Base-by-base conservation (phyloP, 176 grass and related monocot genomes). In the Rhynchospora pubera region DNA sequence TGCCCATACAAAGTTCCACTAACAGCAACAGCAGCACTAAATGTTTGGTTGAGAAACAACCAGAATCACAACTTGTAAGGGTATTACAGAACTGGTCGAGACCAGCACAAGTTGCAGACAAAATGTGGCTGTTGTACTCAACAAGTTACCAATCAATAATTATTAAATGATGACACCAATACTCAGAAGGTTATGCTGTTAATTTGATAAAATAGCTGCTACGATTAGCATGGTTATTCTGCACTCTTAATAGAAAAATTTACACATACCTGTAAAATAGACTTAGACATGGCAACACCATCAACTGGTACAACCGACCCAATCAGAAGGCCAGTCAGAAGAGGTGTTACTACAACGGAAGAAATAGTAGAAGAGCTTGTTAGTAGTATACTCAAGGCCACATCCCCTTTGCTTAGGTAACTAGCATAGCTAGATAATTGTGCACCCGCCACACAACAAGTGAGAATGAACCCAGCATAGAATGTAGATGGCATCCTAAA, bases 351-450 rank as follows among this genome's bases (percentile, higher is more conserved):
- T 57, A 92, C 30, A 24, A 97, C 94, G 0, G 94, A 97, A 70
- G 94, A 94, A 83, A 97, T 87, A 42, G 94, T 94, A 48, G 94
- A 94, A 84, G 86, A 92, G 83, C 89, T 97, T 62, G 94, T 97
- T 62, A 97, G 62, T 72, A 97, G 82, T 88, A 97, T 97, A 79
- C 94, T 97, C 70, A 97, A 89, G 1, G 91, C 94, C 57, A 97
- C 89, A 84, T 97, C 94, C 73, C 91, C 89, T 91, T 97, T 92
- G 82, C 89, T 91, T 68, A 97, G 86, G 79, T 94, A 94, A 84
- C 88, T 93, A 58, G 94, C 94, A 89, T 97, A 97, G 77, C 91
- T 97, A 18, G 94, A 94, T 66, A 97, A 85, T 59, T 93, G 94
- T 50, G 94, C 94, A 16, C 94, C 94, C 0, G 94, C 85, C 56